Percentiles rank a stretch among this genome's conserved stretches.
phyloP scores from a whole-genome alignment of 148 eudicot genomes.

The Gaultheria prostrata region DNA sequence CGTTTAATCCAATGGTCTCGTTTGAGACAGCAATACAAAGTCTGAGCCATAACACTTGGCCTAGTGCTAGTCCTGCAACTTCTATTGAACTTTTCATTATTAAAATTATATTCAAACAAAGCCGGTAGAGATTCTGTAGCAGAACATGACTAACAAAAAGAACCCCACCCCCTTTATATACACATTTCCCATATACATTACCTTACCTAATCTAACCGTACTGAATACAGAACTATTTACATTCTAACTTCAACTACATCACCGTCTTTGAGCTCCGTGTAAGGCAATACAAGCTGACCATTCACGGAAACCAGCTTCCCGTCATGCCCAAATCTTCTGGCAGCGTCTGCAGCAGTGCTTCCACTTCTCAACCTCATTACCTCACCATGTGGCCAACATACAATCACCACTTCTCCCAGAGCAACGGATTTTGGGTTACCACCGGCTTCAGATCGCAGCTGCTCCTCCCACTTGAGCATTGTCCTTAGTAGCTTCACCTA shows the following conservation, averaged over 20 bases:
- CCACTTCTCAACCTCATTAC: constrained; percentile 72
- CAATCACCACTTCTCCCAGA: constrained; percentile 72
- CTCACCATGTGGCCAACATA: constrained; percentile 82
- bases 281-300: constrained; percentile 71
- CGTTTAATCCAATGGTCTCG: not conserved
- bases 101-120: not conserved
- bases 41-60: not conserved
- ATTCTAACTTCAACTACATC: constrained; percentile 78
- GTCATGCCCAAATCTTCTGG: constrained; percentile 66
- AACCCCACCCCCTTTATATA: not conserved
- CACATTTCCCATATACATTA: not conserved
- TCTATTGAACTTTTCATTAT: not conserved
- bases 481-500: constrained; percentile 83
- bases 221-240: constrained; percentile 24
- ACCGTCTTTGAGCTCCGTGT: constrained; percentile 74
- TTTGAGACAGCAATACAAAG: not conserved
- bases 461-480: constrained; percentile 97
- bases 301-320: constrained; percentile 78
- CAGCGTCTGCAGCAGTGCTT: constrained; percentile 94
- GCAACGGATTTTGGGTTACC: constrained; percentile 25
- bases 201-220: not conserved
- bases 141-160: no score
- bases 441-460: constrained; percentile 61
- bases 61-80: not conserved
- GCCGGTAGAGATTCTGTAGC: not conserved